Base-by-base conservation (phyloP, 192 early-diverging fungal genomes). In the Dissophora ornata region DNA sequence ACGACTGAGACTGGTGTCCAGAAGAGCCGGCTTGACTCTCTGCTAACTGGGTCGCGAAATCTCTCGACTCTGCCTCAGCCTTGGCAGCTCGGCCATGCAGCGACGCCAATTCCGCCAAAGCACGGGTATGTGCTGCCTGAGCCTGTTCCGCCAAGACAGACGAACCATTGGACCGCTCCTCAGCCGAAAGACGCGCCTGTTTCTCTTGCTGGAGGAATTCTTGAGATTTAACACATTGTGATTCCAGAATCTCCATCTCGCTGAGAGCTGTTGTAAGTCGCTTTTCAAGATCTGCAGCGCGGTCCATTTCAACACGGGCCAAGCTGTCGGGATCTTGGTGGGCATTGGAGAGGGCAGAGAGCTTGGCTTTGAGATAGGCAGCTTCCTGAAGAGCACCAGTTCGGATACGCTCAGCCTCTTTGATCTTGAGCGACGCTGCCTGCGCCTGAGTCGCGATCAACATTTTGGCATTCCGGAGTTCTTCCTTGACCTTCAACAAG, bases 371-470 rank as follows among this genome's bases (percentile, higher is more conserved):
- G 50, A 83, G 79, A 46, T 86, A 85, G 0, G 81, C 81, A 7
- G 87, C 85, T 47, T 88, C 87, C 48, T 88, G 80, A 11, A 88
- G 54, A 7, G 87, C 87, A 7, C 83, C 87, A 4, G 81, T 82
- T 18, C 83, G 62, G 33, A 84, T 80, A 21, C 80, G 73, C 30
- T 88, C 85, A 10, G 84, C 80, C 29, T 83, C 80, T 13, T 70
- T 74, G 18, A 88, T 68, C 60, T 81, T 84, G 46, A 79, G 57
- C 7, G 82, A 82, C 9, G 85, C 69, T 5, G 79, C 59, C 59
- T 88, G 81, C 4, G 80, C 65, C 40, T 86, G 83, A 15, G 75
- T 79, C 3, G 63, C 80, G 54, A 88, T 81, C 22, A 60, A 80
- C 38, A 69, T 62, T 62, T 82, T 83, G 10, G 81, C 68, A 42